phyloP scores from a whole-genome alignment of 768 basidiomycete genomes.

The Ramaria sp. region DNA sequence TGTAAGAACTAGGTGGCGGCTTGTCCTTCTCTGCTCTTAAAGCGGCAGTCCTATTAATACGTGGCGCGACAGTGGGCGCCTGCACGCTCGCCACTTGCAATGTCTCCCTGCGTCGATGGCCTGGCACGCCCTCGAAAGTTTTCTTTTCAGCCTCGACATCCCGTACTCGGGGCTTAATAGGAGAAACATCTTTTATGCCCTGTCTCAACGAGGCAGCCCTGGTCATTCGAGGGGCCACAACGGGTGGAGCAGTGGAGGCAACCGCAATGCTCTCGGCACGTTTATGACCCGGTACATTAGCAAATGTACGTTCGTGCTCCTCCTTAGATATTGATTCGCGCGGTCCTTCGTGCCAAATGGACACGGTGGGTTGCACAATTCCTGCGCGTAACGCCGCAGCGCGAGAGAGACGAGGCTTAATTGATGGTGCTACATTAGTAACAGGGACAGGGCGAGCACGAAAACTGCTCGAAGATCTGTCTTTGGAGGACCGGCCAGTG shows the following conservation, averaged over 20 bases:
- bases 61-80: constrained; percentile 15
- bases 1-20: constrained; percentile 45
- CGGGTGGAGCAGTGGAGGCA: constrained; percentile 64
- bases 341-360: constrained; percentile 29
- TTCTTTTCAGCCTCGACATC: constrained; percentile 21
- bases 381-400: constrained; percentile 69
- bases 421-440: constrained; percentile 51
- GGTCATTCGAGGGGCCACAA: constrained; percentile 64
- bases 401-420: constrained; percentile 66
- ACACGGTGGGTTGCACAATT: constrained; percentile 27
- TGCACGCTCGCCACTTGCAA: constrained; percentile 15
- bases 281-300: constrained; percentile 76
- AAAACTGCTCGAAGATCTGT: constrained; percentile 36
- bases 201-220: constrained; percentile 57
- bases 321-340: constrained; percentile 53
- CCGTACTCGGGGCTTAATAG: constrained; percentile 10
- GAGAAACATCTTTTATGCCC: constrained; percentile 1
- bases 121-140: constrained; percentile 20
- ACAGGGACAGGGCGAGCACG: constrained; percentile 58
- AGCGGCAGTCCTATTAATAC: constrained; percentile 11
- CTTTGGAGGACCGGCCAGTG: constrained; percentile 33
- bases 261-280: constrained; percentile 57
- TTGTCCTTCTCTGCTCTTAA: constrained; percentile 29
- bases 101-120: constrained; percentile 16
- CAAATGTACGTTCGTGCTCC: constrained; percentile 51